phyloP scores from a whole-genome alignment of 805 yeast genomes.

The Lipomyces orientalis region DNA sequence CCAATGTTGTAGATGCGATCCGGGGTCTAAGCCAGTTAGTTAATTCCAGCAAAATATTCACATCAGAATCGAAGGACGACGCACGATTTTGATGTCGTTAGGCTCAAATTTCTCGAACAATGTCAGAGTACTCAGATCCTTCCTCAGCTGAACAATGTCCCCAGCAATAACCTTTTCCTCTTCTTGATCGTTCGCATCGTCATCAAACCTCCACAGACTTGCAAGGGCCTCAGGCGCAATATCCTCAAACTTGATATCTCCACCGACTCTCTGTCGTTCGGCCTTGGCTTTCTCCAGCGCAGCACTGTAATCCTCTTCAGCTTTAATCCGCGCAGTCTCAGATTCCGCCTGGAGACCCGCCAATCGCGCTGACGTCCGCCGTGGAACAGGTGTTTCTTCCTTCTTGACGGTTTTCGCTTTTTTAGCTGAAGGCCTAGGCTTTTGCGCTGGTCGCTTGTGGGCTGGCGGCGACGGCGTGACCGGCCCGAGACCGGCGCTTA shows the following conservation, averaged over 20 bases:
- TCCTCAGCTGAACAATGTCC: slow-evolving; percentile 56
- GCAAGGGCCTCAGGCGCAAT: slow-evolving; percentile 43
- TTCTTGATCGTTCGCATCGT: slow-evolving; percentile 34
- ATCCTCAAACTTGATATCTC: slow-evolving; percentile 69
- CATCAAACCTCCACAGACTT: slow-evolving; percentile 40
- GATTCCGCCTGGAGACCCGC: slow-evolving; percentile 72
- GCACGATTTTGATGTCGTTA: slow-evolving; percentile 68
- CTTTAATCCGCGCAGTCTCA: slow-evolving; percentile 49
- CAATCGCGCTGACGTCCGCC: slow-evolving; percentile 77
- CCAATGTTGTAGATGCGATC: slow-evolving; percentile 75
- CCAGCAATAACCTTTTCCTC: slow-evolving; percentile 50
- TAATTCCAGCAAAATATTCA: not conserved
- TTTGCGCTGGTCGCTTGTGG: slow-evolving; percentile 1
- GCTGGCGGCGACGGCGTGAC: not conserved
- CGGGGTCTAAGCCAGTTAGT: slow-evolving; percentile 42
- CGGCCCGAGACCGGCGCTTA: slow-evolving; percentile 49
- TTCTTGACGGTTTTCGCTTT: slow-evolving; percentile 1
- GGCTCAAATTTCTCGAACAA: slow-evolving; percentile 67
- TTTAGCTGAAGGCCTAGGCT: not conserved
- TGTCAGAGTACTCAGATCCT: slow-evolving; percentile 58
- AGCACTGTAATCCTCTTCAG: slow-evolving; percentile 44
- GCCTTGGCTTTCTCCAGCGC: slow-evolving; percentile 45
- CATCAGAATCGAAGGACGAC: slow-evolving; percentile 23
- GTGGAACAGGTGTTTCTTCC: slow-evolving; percentile 49
- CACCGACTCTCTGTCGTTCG: slow-evolving; percentile 64